phyloP scores from a whole-genome alignment of 1,284 basidiomycete species.

The Phlebopus sp. region DNA sequence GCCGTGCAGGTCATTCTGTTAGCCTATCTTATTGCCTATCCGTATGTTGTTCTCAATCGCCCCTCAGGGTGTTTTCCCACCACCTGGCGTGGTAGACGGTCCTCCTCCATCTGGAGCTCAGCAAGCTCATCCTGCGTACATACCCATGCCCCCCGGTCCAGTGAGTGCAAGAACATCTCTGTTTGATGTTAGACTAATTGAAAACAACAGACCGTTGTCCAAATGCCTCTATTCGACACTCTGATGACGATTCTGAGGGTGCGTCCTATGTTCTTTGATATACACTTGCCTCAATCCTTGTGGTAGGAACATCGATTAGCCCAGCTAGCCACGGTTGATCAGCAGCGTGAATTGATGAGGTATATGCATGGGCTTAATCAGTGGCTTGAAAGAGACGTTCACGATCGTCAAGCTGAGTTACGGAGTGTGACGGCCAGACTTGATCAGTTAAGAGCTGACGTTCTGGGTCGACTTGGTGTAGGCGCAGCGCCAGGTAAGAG shows the following conservation, averaged over 20 bases:
- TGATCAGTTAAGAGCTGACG: conserved; percentile 53
- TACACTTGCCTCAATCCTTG: conserved; percentile 6
- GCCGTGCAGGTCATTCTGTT: conserved; percentile 7
- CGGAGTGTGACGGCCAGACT: conserved; percentile 61
- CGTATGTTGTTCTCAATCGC: background rate
- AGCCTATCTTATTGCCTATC: background rate
- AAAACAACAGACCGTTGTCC: conserved; percentile 47
- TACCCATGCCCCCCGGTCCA: conserved; percentile 32
- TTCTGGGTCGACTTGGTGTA: conserved; percentile 36
- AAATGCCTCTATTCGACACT: conserved; percentile 56
- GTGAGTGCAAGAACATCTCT: conserved; percentile 21
- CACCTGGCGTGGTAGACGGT: conserved; percentile 21
- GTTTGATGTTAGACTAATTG: conserved; percentile 7
- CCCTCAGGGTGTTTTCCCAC: conserved; percentile 21
- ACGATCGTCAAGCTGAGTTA: conserved; percentile 69
- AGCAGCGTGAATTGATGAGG: conserved; percentile 73
- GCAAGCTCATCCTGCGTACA: conserved; percentile 23
- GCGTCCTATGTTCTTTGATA: conserved; percentile 17
- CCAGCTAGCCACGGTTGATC: conserved; percentile 68
- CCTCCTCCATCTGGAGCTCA: conserved; percentile 15
- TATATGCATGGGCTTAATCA: conserved; percentile 70
- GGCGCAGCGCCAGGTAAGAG: conserved; percentile 20
- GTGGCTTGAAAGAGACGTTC: conserved; percentile 72
- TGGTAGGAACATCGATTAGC: conserved; percentile 70
- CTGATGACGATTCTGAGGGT: conserved; percentile 65